Evolutionary conservation across 768 basidiomycete species (phyloP).

Genomic region (Lentinula edodes): DNA sequence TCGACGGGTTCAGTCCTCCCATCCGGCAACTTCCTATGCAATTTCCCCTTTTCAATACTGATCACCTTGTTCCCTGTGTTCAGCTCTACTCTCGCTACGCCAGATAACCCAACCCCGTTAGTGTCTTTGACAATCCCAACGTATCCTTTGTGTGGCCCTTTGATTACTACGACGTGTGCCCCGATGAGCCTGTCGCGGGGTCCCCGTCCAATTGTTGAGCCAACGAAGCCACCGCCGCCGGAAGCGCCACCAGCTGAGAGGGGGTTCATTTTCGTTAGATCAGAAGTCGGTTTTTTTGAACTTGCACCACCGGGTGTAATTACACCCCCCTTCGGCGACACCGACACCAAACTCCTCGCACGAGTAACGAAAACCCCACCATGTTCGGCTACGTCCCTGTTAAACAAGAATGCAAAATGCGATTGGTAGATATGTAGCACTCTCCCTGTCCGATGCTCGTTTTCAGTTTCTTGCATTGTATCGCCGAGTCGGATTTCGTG

Average conservation of each 20-base stretch:
- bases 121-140: slow-evolving; percentile 93
- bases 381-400: slow-evolving; percentile 85
- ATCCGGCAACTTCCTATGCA: slow-evolving; percentile 63
- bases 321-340: slow-evolving; percentile 70
- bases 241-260: slow-evolving; percentile 41
- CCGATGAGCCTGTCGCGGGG: slow-evolving; percentile 83
- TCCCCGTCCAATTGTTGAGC: slow-evolving; percentile 71
- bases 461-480: slow-evolving; percentile 87
- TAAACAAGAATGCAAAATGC: slow-evolving; percentile 90
- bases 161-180: slow-evolving; percentile 68
- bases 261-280: slow-evolving; percentile 92
- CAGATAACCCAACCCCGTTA: slow-evolving; percentile 49
- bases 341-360: slow-evolving; percentile 72
- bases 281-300: slow-evolving; percentile 24
- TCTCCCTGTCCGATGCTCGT: slow-evolving; percentile 75
- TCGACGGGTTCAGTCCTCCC: slow-evolving; percentile 53
- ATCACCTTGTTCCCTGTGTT: slow-evolving; percentile 84
- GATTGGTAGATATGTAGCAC: slow-evolving; percentile 94
- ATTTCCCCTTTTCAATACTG: slow-evolving; percentile 75
- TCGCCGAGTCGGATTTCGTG: slow-evolving; percentile 85
- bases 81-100: slow-evolving; percentile 83
- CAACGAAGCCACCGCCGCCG: slow-evolving; percentile 70
- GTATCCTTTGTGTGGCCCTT: slow-evolving; percentile 89
- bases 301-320: slow-evolving; percentile 29
- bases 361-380: slow-evolving; percentile 94